Conservation (phyloP, 495 filamentous ascomycete species). For the Penicillium nucicola region DNA sequence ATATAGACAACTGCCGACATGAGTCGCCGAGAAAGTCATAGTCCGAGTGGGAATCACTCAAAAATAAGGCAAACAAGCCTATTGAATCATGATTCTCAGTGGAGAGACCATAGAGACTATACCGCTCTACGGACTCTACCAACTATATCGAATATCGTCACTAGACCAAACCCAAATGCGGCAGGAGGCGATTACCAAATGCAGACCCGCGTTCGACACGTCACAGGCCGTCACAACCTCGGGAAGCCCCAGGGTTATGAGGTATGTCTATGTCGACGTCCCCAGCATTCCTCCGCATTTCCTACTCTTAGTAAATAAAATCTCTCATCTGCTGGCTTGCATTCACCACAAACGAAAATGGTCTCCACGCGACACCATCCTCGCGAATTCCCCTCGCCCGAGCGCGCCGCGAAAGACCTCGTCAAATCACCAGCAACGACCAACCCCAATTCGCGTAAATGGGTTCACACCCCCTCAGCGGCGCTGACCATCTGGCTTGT, state of each 20-base stretch:
- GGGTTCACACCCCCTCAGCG: conserved; percentile 67
- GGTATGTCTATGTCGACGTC: conserved; percentile 3
- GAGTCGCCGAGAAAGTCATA: no score
- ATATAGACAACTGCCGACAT: no score
- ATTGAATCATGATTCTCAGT: background rate
- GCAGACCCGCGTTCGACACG: conserved; percentile 24
- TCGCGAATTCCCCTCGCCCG: conserved; percentile 41
- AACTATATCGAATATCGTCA: background rate
- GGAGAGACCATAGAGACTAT: no score
- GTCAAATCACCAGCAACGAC: conserved; percentile 25
- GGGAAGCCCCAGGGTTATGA: background rate
- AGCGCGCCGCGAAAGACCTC: conserved; percentile 21
- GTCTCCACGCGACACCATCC: conserved; percentile 53
- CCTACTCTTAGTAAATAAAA: background rate
- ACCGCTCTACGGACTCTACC: no score
- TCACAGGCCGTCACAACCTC: conserved; percentile 22
- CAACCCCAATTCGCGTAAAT: conserved; percentile 32
- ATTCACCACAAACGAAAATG: conserved; percentile 25
- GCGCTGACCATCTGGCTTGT: conserved; percentile 70
- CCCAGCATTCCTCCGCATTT: conserved; percentile 1
- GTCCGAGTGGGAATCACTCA: no score
- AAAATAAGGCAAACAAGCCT: background rate
- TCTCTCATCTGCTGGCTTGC: background rate
- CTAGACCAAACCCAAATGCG: conserved; percentile 2
- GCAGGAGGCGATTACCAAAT: background rate